A percentile compares a stretch with the other conserved stretches of the same genome.
Evolutionary conservation across 257 asterid species (phyloP).

Genomic region (Ilex asprella): DNA sequence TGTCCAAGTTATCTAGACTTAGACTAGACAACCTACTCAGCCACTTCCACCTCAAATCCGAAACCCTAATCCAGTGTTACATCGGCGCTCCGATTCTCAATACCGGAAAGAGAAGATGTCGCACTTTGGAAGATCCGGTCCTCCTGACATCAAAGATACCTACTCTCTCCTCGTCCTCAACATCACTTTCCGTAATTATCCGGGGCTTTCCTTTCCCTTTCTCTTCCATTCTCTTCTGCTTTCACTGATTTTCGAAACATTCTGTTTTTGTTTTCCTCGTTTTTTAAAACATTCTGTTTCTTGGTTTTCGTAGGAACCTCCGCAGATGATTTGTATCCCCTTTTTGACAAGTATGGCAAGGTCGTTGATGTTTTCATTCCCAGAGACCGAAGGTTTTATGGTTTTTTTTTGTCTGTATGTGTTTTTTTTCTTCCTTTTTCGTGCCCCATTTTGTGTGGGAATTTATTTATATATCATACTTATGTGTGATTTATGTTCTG

Average conservation of each 20-base stretch:
- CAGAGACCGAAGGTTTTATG: constrained; percentile 61
- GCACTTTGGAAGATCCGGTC: constrained; percentile 58
- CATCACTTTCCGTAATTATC: constrained; percentile 45
- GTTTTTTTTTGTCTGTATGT: background rate
- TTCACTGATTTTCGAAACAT: too few relatives aligned
- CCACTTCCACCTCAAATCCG: too few relatives aligned
- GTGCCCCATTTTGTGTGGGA: background rate
- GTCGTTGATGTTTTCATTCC: constrained; percentile 87
- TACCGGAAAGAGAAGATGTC: constrained; percentile 25
- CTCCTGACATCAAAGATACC: constrained; percentile 52
- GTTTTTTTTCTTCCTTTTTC: background rate
- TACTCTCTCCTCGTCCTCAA: constrained; percentile 59
- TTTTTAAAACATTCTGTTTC: constrained; percentile 5
- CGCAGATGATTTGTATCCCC: constrained; percentile 73
- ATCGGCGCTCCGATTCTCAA: background rate
- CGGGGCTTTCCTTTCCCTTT: background rate
- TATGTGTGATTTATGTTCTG: background rate
- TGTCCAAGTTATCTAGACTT: too few relatives aligned
- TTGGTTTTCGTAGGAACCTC: constrained; percentile 46
- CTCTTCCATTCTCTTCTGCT: background rate
- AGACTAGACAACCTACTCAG: too few relatives aligned
- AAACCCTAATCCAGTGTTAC: too few relatives aligned
- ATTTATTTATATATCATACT: background rate
- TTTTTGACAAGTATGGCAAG: constrained; percentile 75
- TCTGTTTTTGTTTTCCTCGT: background rate